Percentiles rank a stretch among this genome's conserved stretches.
phyloP scores from a whole-genome alignment of 768 basidiomycete genomes.

The Auriscalpium vulgare region DNA sequence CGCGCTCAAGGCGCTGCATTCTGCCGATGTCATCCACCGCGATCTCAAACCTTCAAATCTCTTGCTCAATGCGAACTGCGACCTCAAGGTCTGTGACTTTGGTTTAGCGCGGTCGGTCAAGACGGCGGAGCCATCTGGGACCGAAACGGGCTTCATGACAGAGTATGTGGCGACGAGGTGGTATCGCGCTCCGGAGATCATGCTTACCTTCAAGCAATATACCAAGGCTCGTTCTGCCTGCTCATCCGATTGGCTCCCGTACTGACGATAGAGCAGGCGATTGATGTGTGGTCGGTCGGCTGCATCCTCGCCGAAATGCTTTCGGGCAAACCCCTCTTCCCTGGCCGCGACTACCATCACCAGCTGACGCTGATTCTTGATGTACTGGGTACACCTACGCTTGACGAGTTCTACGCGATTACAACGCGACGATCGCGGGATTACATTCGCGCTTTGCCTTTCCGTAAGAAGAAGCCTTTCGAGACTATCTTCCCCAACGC shows the following conservation, averaged over 20 bases:
- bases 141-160: constrained; percentile 87
- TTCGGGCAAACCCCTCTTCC: constrained; percentile 94
- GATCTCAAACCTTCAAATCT: constrained; percentile 97
- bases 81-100: constrained; percentile 93
- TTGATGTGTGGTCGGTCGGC: constrained; percentile 83
- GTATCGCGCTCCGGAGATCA: constrained; percentile 99
- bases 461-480: constrained; percentile 83
- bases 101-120: constrained; percentile 87
- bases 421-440: constrained; percentile 87
- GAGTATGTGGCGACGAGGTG: constrained; percentile 98
- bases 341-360: constrained; percentile 94
- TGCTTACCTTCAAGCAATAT: constrained; percentile 99
- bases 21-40: constrained; percentile 92
- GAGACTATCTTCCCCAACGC: constrained; percentile 86
- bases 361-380: constrained; percentile 94
- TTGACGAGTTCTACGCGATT: constrained; percentile 98
- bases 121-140: constrained; percentile 78
- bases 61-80: constrained; percentile 95
- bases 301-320: constrained; percentile 95
- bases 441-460: constrained; percentile 91
- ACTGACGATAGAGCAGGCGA: constrained; percentile 48
- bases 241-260: constrained; percentile 26
- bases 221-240: constrained; percentile 56
- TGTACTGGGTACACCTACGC: constrained; percentile 91
- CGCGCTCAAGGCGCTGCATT: constrained; percentile 92